These are phyloP conservation scores for Pyropia yezoensis DNA, from an alignment of 23 red algal species.

Conservation along the genomic window DNA sequence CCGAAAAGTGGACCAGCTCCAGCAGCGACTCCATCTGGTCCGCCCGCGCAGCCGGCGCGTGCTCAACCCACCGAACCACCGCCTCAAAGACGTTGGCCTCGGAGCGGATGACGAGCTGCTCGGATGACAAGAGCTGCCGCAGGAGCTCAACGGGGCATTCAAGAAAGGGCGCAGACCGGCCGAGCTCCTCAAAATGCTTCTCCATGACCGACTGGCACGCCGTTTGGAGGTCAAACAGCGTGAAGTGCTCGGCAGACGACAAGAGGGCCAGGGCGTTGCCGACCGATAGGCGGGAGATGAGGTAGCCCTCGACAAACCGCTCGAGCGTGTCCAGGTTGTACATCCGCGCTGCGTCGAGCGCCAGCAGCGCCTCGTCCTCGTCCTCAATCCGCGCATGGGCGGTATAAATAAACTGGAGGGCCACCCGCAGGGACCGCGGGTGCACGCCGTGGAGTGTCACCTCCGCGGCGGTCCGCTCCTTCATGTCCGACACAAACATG, in stretches of 20 bases:
- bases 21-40: conserved; percentile 20
- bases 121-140: conserved; percentile 1
- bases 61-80: conserved; percentile 15
- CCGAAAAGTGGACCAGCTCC: conserved; percentile 4
- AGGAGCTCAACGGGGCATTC: conserved; percentile 19
- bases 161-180: conserved; percentile 31
- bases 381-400: conserved; percentile 12
- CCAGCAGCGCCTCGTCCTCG: neutral
- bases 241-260: conserved; percentile 30
- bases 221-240: conserved; percentile 14
- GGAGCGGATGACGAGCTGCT: conserved; percentile 24
- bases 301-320: conserved; percentile 34
- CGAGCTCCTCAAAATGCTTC: conserved; percentile 27
- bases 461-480: conserved; percentile 8
- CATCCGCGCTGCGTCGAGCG: conserved; percentile 31
- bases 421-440: conserved; percentile 3
- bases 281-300: conserved; percentile 13
- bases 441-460: conserved; percentile 12
- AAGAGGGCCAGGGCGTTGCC: conserved; percentile 22
- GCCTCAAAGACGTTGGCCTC: conserved; percentile 39
- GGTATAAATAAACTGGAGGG: conserved; percentile 22
- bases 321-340: conserved; percentile 41
- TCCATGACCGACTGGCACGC: conserved; percentile 29
- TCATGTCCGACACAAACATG: conserved; percentile 30
- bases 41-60: neutral